Percentiles rank a stretch among this genome's conserved stretches.
These are phyloP conservation scores for Betula pendula DNA, from an alignment of 306 rosid genomes.

Conservation along the genomic window DNA sequence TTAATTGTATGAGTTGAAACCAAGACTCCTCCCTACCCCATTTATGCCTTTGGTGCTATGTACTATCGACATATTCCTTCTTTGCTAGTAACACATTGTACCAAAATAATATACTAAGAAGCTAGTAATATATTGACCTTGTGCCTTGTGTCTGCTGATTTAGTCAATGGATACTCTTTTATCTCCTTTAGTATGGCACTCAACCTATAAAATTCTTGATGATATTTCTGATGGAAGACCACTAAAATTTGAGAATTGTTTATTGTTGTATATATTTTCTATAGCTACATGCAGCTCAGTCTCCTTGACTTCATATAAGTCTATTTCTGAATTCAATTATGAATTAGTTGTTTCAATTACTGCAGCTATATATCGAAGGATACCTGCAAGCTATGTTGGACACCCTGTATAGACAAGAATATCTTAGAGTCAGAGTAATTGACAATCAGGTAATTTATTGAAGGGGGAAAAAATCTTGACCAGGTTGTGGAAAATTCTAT, in stretches of 20 bases:
- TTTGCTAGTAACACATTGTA: not conserved
- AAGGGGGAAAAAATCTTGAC: slow-evolving; percentile 18
- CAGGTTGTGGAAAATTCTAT: slow-evolving; percentile 15
- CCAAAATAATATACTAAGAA: not conserved
- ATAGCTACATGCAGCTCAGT: not conserved
- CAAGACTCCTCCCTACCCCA: not conserved
- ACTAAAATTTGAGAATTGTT: not conserved
- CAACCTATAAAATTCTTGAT: not conserved
- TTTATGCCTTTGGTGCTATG: not conserved
- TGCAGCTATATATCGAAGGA: slow-evolving; percentile 96
- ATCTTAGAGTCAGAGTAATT: slow-evolving; percentile 81
- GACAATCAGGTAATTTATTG: slow-evolving; percentile 68
- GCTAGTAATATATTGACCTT: not conserved
- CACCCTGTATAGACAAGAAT: slow-evolving; percentile 82
- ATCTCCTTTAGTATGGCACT: not conserved
- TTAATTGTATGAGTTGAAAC: not conserved
- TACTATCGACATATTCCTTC: not conserved
- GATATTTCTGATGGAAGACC: not conserved
- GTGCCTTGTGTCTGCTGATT: not conserved
- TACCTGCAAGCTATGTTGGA: slow-evolving; percentile 99
- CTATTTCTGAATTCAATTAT: slow-evolving; percentile 6
- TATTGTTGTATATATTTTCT: not conserved
- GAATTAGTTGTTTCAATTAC: slow-evolving; percentile 36
- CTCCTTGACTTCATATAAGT: slow-evolving; percentile 21
- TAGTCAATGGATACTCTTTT: not conserved